These are phyloP conservation scores for Fusarium verticillioides DNA, from an alignment of 2,329 filamentous ascomycete species.

Conservation along the genomic window DNA sequence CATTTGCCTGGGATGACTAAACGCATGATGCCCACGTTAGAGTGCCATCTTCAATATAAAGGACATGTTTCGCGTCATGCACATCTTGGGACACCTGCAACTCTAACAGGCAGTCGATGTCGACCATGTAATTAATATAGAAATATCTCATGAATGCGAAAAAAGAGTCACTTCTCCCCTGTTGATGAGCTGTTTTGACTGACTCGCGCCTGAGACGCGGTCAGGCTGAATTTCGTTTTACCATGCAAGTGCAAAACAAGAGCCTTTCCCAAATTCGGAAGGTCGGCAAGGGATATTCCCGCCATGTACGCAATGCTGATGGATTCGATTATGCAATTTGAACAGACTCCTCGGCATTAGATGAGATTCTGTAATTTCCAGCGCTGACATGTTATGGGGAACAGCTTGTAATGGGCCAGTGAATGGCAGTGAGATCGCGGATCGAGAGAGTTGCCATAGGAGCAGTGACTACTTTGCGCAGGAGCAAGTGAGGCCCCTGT, in stretches of 20 bases:
- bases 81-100: accelerated
- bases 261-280: background rate
- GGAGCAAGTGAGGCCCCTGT: accelerated
- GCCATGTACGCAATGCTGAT: background rate
- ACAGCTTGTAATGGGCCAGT: too few species aligned
- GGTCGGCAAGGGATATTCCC: background rate
- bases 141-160: background rate
- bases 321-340: too few species aligned
- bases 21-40: background rate
- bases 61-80: background rate
- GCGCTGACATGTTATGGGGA: background rate
- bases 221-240: background rate
- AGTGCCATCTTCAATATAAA: background rate
- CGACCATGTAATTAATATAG: background rate
- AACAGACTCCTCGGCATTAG: background rate
- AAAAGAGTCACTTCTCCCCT: too few species aligned
- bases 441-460: too few species aligned
- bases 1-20: background rate
- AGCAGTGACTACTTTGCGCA: background rate
- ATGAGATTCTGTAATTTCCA: background rate
- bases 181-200: background rate
- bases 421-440: too few species aligned
- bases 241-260: background rate
- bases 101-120: background rate
- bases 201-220: background rate